phyloP scores from a whole-genome alignment of 441 rosid species.

The Adansonia madagascariensis region DNA sequence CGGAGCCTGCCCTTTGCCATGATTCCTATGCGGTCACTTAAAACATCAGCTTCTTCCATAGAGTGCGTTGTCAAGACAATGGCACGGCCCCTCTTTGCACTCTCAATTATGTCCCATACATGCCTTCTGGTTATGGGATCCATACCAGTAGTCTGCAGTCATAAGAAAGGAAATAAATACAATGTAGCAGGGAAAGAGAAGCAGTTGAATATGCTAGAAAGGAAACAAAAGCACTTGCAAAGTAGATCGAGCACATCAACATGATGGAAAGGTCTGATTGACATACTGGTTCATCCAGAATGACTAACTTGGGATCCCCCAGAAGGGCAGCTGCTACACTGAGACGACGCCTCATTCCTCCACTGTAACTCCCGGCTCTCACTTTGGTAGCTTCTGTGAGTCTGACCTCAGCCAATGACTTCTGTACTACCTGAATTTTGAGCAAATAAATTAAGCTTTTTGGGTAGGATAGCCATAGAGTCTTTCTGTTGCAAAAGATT shows the following conservation, averaged over 20 bases:
- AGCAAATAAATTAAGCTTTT: conserved; percentile 15
- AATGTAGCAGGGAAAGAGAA: neutral
- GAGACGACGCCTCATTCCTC: conserved; percentile 95
- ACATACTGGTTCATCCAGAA: conserved; percentile 85
- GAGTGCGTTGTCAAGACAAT: conserved; percentile 92
- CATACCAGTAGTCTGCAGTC: conserved; percentile 79
- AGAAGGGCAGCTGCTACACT: conserved; percentile 91
- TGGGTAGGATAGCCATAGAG: conserved; percentile 5
- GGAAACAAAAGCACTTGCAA: neutral
- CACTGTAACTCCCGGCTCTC: conserved; percentile 92
- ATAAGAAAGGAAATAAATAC: conserved; percentile 7
- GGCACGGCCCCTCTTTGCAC: conserved; percentile 80
- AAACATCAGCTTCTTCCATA: conserved; percentile 92
- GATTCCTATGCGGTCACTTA: conserved; percentile 88
- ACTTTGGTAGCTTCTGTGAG: conserved; percentile 65
- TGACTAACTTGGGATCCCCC: conserved; percentile 86
- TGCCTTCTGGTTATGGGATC: conserved; percentile 94
- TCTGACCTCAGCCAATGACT: conserved; percentile 72
- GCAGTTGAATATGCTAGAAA: neutral
- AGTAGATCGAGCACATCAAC: neutral
- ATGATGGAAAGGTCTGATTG: conserved; percentile 9
- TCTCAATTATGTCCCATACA: conserved; percentile 86
- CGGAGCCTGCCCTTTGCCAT: conserved; percentile 97
- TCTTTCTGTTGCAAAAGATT: neutral
- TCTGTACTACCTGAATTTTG: conserved; percentile 57